Evolutionary conservation across 768 basidiomycete genomes (phyloP).

Genomic region (Serendipita indica): DNA sequence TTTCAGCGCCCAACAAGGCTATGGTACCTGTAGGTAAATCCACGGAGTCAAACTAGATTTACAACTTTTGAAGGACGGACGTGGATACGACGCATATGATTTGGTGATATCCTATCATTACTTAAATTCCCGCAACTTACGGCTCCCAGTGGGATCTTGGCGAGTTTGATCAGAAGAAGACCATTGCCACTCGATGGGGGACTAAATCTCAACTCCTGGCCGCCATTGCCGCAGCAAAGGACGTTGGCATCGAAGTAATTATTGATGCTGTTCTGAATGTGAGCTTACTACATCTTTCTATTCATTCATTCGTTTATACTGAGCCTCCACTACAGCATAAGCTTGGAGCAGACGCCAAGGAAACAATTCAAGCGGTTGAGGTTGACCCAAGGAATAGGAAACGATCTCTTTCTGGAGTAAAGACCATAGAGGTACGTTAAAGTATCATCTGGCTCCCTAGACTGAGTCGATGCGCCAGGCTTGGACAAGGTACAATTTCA

Average conservation of each 20-base stretch:
- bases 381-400: conserved; percentile 57
- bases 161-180: conserved; percentile 58
- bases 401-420: conserved; percentile 39
- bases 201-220: conserved; percentile 61
- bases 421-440: conserved; percentile 48
- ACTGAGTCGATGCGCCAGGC: conserved; percentile 32
- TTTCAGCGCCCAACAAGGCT: conserved; percentile 52
- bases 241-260: conserved; percentile 55
- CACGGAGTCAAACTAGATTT: neutral
- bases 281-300: conserved; percentile 15
- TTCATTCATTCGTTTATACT: conserved; percentile 2
- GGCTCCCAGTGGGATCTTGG: conserved; percentile 65
- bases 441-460: neutral
- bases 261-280: conserved; percentile 89
- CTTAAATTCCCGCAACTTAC: neutral
- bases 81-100: conserved; percentile 80
- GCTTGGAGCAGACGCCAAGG: conserved; percentile 65
- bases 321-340: conserved; percentile 41
- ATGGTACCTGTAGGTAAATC: conserved; percentile 35
- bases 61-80: conserved; percentile 35
- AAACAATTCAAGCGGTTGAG: conserved; percentile 52
- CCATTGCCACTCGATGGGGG: conserved; percentile 69
- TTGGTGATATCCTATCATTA: conserved; percentile 30
- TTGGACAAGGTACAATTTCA: conserved; percentile 79
- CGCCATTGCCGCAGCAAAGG: conserved; percentile 53